Percentiles rank a stretch among this genome's conserved stretches.
Evolutionary conservation across 1,284 basidiomycete species (phyloP).

Genomic region (Microbotryomycetes sp.): DNA sequence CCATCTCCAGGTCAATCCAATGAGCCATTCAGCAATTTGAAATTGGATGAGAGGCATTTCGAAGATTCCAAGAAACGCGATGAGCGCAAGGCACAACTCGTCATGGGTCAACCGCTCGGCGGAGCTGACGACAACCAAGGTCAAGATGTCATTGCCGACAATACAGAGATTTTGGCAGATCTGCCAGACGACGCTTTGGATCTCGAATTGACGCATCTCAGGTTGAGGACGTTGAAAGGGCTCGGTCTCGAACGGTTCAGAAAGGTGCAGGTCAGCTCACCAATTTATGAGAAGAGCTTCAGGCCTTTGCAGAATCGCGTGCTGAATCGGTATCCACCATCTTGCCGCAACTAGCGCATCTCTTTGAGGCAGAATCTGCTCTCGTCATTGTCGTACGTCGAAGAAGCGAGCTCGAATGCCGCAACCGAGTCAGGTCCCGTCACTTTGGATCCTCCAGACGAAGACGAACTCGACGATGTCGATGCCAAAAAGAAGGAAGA

Average conservation of each 20-base stretch:
- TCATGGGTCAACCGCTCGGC: constrained; percentile 26
- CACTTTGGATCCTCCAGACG: constrained; percentile 20
- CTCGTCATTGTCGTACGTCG: constrained; percentile 49
- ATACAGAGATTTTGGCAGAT: constrained; percentile 46
- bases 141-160: constrained; percentile 21
- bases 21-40: constrained; percentile 11
- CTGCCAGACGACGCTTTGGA: constrained; percentile 65
- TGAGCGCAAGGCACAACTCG: constrained; percentile 25
- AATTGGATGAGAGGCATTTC: constrained; percentile 34
- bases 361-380: constrained; percentile 88
- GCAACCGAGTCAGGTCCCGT: background rate
- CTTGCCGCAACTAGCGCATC: constrained; percentile 71
- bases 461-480: constrained; percentile 28
- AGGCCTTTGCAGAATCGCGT: constrained; percentile 2
- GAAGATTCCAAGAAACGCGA: constrained; percentile 33
- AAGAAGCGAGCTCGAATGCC: background rate
- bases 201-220: constrained; percentile 79
- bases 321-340: constrained; percentile 52
- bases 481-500: constrained; percentile 34
- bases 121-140: constrained; percentile 14
- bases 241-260: constrained; percentile 33
- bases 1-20: background rate
- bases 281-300: background rate
- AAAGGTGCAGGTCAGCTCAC: constrained; percentile 32
- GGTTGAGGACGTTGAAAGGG: constrained; percentile 49